These are phyloP conservation scores for Phytophthora chlamydospora DNA, from an alignment of 352 stramenopile genomes.

Conservation along the genomic window DNA sequence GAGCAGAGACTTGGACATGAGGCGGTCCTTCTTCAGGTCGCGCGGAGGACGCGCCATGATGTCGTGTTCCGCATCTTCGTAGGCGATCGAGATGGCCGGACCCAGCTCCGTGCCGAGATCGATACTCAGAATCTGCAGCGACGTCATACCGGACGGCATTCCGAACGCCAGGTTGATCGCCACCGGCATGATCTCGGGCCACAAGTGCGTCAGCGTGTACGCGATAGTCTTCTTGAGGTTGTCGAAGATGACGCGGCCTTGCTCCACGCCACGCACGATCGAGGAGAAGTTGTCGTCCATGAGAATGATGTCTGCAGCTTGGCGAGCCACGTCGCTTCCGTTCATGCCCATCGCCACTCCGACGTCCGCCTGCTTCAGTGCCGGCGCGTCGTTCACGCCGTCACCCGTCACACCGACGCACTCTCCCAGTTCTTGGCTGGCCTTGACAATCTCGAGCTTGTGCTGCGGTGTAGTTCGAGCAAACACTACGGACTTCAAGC, in stretches of 20 bases:
- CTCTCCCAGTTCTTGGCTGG: conserved; percentile 27
- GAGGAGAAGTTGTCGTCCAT: conserved; percentile 97
- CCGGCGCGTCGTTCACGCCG: conserved; percentile 69
- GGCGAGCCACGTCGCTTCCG: conserved; percentile 91
- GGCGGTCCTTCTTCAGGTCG: conserved; percentile 69
- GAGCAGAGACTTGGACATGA: conserved; percentile 87
- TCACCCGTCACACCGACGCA: conserved; percentile 85
- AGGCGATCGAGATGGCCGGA: conserved; percentile 90
- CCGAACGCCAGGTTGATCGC: conserved; percentile 83
- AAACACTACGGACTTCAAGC: conserved; percentile 90
- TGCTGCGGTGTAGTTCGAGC: conserved; percentile 81
- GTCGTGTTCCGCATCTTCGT: conserved; percentile 76
- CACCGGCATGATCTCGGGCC: conserved; percentile 73
- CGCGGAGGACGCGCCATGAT: conserved; percentile 82
- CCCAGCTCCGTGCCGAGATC: conserved; percentile 91
- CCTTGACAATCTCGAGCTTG: conserved; percentile 36
- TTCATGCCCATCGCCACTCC: conserved; percentile 97
- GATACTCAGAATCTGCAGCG: conserved; percentile 90
- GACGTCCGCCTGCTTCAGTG: conserved; percentile 90
- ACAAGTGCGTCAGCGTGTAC: conserved; percentile 91
- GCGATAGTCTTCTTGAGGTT: conserved; percentile 95
- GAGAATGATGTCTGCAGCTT: conserved; percentile 95
- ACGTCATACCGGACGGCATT: conserved; percentile 80
- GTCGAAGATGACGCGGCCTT: conserved; percentile 68
- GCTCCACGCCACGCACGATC: conserved; percentile 85